A percentile compares a stretch with the other conserved stretches of the same genome.
Conservation (phyloP, 805 yeast species). For the Starmerella asiatica region DNA sequence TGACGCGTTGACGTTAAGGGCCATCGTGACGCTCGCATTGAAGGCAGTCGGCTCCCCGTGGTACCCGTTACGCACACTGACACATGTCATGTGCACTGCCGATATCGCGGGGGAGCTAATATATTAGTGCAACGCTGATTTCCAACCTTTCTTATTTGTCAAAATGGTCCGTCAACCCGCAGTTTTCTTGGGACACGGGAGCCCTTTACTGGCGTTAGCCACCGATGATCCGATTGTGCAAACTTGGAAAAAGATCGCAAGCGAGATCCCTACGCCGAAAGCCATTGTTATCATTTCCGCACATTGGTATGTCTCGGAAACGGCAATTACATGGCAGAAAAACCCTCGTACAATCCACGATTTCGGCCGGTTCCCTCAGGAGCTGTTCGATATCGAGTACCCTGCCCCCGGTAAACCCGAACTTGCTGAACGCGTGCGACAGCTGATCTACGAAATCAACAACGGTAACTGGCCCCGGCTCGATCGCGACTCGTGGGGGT, state of each 20-base stretch:
- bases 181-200: conserved; percentile 15
- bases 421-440: conserved; percentile 12
- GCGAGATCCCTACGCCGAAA: conserved; percentile 14
- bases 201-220: conserved; percentile 13
- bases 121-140: no score
- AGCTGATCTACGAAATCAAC: conserved; percentile 4
- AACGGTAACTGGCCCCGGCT: conserved; percentile 3
- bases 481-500: conserved; percentile 15
- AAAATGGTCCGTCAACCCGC: conserved; percentile 11
- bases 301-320: conserved; percentile 17
- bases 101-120: neutral
- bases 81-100: neutral
- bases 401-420: conserved; percentile 19
- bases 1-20: no score
- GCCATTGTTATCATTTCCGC: conserved; percentile 19
- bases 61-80: no score
- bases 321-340: conserved; percentile 11
- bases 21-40: no score
- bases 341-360: conserved; percentile 19
- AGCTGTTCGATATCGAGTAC: conserved; percentile 15
- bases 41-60: no score
- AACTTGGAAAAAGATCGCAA: conserved; percentile 14
- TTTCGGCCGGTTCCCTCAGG: conserved; percentile 16
- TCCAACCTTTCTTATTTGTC: no score
- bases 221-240: conserved; percentile 2